Base-by-base conservation (phyloP, 2,329 filamentous ascomycete species). In the Ophiostoma novo-ulmi region DNA sequence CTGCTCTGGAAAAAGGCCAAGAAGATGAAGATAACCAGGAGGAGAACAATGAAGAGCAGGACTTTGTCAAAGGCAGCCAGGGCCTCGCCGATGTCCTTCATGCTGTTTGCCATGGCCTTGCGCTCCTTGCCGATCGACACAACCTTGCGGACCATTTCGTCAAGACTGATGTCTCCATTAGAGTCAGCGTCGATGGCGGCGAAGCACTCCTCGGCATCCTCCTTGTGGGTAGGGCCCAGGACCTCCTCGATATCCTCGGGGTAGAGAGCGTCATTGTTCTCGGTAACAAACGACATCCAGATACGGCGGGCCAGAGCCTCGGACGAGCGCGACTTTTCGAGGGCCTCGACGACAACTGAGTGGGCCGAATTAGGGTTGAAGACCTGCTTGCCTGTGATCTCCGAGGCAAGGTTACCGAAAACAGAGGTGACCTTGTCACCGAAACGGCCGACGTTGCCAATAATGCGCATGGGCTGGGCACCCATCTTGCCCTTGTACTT, bases 261-360 rank as follows among this genome's bases (percentile, higher is more conserved):
- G 75, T 87, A 92, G 10, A 99, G 84, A 0, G 89, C 83, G 58
- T 97, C 92, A 71, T 89, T 89, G 75, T 93, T 93, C 80, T 98
- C 94, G 4, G 95, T 88, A 1, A 97, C 95, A 78, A 97, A 97
- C 0, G 94, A 97, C 92, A 97, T 97, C 95, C 95, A 98, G 73
- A 98, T 90, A 76, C 95, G 91, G 75, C 88, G 90, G n/a, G 92
- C 94, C 71, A 98, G 82, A n/a, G 95, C 95, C 78, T 98, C 94
- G 0, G 93, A 92, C 7, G 93, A 91, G 72, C 86, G 85, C 63
- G 87, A 88, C 81, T 93, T 94, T 80, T 97, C 94, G 41, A 98
- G 84, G 10, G 94, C 95, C 78, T 96, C 89, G 14, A 96, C 84
- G 5, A 98, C 93, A 67, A 98, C 88, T 0, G 93, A 95, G 78